Base-by-base conservation (phyloP, 2,329 filamentous ascomycete species). In the Pseudocercospora fijiensis region DNA sequence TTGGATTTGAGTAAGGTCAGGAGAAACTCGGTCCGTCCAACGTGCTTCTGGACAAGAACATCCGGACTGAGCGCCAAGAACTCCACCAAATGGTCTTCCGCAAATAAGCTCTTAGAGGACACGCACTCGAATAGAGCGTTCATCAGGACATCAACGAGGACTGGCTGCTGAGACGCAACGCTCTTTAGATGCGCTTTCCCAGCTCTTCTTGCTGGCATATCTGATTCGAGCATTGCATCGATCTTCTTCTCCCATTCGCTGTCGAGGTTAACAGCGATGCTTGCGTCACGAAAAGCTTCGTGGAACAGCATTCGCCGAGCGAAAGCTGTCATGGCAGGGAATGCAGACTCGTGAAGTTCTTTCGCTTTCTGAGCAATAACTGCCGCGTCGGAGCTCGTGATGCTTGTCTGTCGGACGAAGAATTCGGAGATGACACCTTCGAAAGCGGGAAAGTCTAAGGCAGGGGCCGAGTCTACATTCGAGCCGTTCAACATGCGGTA, bases 191-290 rank as follows among this genome's bases (percentile, higher is more conserved):
- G 86, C 0, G 73, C 72, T 60, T 82, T 84, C 61, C 92, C 82
- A 5, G 82, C 82, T 26, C 83, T 76, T 45, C 91, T 84, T 10
- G 86, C 86, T 52, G 83, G 79, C 63, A 89, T 83, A 71, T 94
- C 90, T 4, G 88, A 90, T 45, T 87, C 84, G 28, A 95, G 82
- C 6, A 89, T 82, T 1, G 87, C 85, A 69, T 93, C 90, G 2
- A 98, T 81, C 69, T 90, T 89, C 52, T 88, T 83, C 74, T 92
- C 90, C 95, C 95, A 98, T 66, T 94, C 90, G 52, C 89, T 87
- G 69, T 94, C 89, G 24, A 83, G 75, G 2, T 76, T 73, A 16
- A 70, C 64, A 13, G 82, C 77, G 0, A 76, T 73, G 11, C 79
- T 79, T 11, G 78, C 74, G 22, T 70, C 41, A 9, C 61, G 63